Conservation (phyloP, 768 basidiomycete genomes). For the Russula earlei region DNA sequence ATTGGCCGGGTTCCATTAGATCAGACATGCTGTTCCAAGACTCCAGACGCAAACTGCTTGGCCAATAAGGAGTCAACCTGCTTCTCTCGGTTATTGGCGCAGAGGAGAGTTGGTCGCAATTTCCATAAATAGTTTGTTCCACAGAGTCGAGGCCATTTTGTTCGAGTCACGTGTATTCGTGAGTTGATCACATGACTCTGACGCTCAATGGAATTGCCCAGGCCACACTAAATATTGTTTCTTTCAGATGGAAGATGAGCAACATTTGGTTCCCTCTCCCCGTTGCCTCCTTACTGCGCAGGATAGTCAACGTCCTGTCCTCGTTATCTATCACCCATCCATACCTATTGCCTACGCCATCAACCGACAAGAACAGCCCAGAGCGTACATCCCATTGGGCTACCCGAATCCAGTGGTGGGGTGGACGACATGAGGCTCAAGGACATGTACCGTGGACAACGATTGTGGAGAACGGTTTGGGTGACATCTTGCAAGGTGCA, state of each 20-base stretch:
- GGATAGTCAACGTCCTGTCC: constrained; percentile 60
- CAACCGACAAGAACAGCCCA: constrained; percentile 8
- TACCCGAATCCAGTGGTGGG: neutral
- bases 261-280: constrained; percentile 44
- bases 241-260: constrained; percentile 31
- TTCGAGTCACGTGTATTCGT: too few species aligned
- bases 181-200: too few species aligned
- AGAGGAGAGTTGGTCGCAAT: neutral
- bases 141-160: too few species aligned
- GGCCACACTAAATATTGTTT: neutral
- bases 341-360: constrained; percentile 34
- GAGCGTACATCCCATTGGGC: neutral
- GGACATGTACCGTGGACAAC: neutral
- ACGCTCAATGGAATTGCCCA: too few species aligned
- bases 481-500: constrained; percentile 3
- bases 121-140: too few species aligned
- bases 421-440: neutral
- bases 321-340: constrained; percentile 62
- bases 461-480: neutral
- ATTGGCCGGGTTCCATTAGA: neutral
- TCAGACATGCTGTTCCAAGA: neutral
- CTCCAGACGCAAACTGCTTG: neutral
- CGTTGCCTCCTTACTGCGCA: constrained; percentile 50
- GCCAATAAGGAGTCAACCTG: neutral
- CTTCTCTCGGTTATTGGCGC: neutral